Conservation (phyloP, 2,329 filamentous ascomycete genomes). For the Acrocalymma vagum region DNA sequence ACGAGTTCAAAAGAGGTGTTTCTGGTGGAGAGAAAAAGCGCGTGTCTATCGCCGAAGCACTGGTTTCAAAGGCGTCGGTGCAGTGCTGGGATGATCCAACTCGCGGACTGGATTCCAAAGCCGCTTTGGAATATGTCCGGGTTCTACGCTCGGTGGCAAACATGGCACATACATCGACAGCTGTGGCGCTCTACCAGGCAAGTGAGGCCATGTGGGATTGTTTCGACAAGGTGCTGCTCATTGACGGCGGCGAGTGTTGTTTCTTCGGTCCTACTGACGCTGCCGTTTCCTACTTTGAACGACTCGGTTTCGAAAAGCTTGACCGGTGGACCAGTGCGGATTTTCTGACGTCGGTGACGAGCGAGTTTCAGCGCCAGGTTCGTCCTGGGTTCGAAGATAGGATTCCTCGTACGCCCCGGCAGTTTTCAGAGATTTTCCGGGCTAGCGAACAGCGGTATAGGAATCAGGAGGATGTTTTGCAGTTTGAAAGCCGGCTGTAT, state of each 20-base stretch:
- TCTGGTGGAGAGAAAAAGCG: constrained; percentile 54
- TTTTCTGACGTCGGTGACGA: constrained; percentile 74
- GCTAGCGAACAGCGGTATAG: constrained; percentile 32
- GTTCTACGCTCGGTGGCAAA: constrained; percentile 69
- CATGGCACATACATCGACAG: constrained; percentile 65
- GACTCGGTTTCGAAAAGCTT: constrained; percentile 72
- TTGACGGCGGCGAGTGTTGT: constrained; percentile 39
- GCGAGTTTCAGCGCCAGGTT: constrained; percentile 62
- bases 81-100: constrained; percentile 66
- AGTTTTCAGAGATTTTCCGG: constrained; percentile 56
- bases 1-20: constrained; percentile 72
- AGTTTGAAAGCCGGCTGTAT: constrained; percentile 32
- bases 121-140: constrained; percentile 74
- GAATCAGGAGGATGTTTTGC: constrained; percentile 42
- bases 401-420: constrained; percentile 59
- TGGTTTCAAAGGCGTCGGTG: constrained; percentile 40
- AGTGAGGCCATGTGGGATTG: constrained; percentile 34
- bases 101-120: constrained; percentile 75
- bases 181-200: constrained; percentile 75
- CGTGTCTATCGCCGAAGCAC: constrained; percentile 53
- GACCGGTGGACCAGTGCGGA: constrained; percentile 72
- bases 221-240: constrained; percentile 40
- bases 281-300: constrained; percentile 69
- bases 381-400: constrained; percentile 62
- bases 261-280: constrained; percentile 69